phyloP scores from a whole-genome alignment of 1,284 basidiomycete species.

The Malassezia arunalokei region DNA sequence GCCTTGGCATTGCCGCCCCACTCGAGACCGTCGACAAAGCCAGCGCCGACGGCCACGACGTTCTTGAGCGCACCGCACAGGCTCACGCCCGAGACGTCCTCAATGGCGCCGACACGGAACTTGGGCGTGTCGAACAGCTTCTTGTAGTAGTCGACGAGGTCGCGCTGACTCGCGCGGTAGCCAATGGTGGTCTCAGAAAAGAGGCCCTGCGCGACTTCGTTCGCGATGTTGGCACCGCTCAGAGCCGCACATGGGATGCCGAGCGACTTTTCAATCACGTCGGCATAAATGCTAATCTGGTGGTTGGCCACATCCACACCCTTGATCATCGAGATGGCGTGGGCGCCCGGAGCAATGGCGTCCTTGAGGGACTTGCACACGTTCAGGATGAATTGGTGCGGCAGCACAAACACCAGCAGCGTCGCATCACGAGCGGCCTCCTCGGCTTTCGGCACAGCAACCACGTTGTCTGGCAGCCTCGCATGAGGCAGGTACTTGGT shows the following conservation, averaged over 20 bases:
- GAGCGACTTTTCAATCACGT: constrained; percentile 52
- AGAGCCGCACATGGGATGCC: constrained; percentile 51
- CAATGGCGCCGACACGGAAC: constrained; percentile 52
- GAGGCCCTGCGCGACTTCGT: constrained; percentile 51
- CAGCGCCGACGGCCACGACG: constrained; percentile 53
- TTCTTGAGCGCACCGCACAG: constrained; percentile 55
- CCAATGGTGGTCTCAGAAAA: constrained; percentile 54
- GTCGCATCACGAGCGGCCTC: constrained; percentile 53
- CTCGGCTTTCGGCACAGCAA: constrained; percentile 50
- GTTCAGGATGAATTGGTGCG: constrained; percentile 49
- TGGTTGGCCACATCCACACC: constrained; percentile 47
- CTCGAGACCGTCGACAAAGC: constrained; percentile 52
- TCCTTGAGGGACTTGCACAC: constrained; percentile 39
- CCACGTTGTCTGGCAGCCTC: constrained; percentile 51
- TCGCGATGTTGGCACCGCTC: constrained; percentile 54
- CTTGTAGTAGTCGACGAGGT: constrained; percentile 31
- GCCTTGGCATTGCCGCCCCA: constrained; percentile 55
- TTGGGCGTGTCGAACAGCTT: constrained; percentile 50
- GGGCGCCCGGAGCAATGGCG: constrained; percentile 31
- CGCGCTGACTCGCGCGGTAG: constrained; percentile 47
- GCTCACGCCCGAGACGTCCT: constrained; percentile 53
- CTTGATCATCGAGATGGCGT: constrained; percentile 47
- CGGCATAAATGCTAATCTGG: constrained; percentile 53
- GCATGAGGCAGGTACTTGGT: constrained; percentile 52
- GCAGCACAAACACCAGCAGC: constrained; percentile 53